Evolutionary conservation across 2,329 filamentous ascomycete genomes (phyloP), one percentile per base, ranked within the genome.

Genomic region (Penicillium sp.): DNA sequence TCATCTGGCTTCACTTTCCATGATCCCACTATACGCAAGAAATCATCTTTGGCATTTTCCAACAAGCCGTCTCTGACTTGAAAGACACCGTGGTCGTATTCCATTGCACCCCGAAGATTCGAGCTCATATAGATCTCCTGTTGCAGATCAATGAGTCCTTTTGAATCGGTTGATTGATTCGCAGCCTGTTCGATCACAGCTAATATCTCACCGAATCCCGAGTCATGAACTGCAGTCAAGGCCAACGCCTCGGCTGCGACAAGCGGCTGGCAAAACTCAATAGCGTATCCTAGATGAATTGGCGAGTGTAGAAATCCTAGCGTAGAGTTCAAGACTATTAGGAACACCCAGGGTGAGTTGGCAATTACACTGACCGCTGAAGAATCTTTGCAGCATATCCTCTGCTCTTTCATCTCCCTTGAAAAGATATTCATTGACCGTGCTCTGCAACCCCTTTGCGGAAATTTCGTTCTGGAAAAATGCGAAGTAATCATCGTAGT

Each of bases 381-480:
- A 59, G 18, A 59, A 56, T 13, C 56, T 48, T 10, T 51, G 49
- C 9, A 65, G 34, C 46, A 65, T 54, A 23, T 63, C 56, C 36
- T 64, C 55, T 1, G 58, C 61, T 40, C 46, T 36, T 4, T 56
- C 56, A 36, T 63, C 57, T 1, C 61, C 60, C n/a, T 48, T 55
- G 33, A 64, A 62, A 8, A 64, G 15, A 42, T 51, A 64, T n/a
- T 64, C 55, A n/a, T 56, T 51, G 8, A 63, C 46, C 3, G 61
- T 56, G 6, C 46, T 46, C 6, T 47, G 34, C 9, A 60, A 39
- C 2, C 63, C 63, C 24, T 53, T 53, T 9, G 41, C 3, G 1
- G 44, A 24, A 12, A 66, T 61, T 46, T 63, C 54, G 3, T 54
- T 53, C 37, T 64, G 54, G 23, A 66, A 66, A 34, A 58, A 66